Evolutionary conservation across 768 basidiomycete species (phyloP), one percentile per base, ranked within the genome.

Genomic region (Hortiboletus flavorubellus): DNA sequence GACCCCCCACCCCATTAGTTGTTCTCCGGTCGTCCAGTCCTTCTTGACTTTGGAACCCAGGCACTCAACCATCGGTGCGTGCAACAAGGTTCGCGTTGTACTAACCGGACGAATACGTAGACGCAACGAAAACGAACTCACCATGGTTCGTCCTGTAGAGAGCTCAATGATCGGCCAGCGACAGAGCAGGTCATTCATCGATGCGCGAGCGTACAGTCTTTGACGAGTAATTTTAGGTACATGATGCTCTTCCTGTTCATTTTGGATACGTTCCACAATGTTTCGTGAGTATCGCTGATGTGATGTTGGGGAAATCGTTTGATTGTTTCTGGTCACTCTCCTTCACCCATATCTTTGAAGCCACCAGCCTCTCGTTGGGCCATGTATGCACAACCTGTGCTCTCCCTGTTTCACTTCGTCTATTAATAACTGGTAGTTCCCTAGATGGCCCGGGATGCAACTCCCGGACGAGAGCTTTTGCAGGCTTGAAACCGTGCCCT

Each of bases 71-170:
- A 12, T 56, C n/a, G 58, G 58, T 59, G 33, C 42, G 56, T 54
- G 23, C 9, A 48, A 26, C 31, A 12, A 30, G 2, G 5, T 34
- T 78, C 56, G 64, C 71, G 10, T 57, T 66, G 8, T 78, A 78
- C 56, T 66, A 71, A 71, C 58, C 70, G 66, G 46, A 55, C 52
- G 47, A 39, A 52, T 50, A 41, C 48, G 64, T 50, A 11, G 18
- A n/a, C 6, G n/a, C 12, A 7, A 15, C 40, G 21, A 23, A 26
- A 8, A 31, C n/a, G 9, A 12, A 26, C 5, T 26, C 2, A 26
- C 26, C 2, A 26, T 26, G 26, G 26, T 5, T 26, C 26, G 5
- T 26, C 21, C 21, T 21, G 21, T 21, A 2, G 21, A 62, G 61
- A 40, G 16, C 60, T 57, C 44, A 53, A 62, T 42, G 61, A 60